phyloP scores from a whole-genome alignment of 2,329 filamentous ascomycete species.

The Hypoxylon sp. region DNA sequence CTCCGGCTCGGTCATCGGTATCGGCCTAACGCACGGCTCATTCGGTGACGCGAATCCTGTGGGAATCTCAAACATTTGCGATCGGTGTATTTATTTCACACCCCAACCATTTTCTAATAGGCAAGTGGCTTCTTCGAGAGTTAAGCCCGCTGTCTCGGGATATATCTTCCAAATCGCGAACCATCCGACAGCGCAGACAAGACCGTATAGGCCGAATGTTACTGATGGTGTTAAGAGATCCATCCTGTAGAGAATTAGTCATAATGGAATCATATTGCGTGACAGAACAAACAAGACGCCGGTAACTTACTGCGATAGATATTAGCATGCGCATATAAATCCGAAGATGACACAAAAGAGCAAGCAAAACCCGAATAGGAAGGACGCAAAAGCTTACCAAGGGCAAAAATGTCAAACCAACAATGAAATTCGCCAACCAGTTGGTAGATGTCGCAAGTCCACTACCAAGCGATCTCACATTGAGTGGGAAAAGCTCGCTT shows the following conservation, averaged over 20 bases:
- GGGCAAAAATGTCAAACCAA: conserved; percentile 87
- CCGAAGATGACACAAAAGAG: neutral
- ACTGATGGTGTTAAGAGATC: conserved; percentile 70
- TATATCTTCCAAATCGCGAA: conserved; percentile 76
- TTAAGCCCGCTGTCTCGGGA: conserved; percentile 84
- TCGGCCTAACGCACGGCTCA: neutral
- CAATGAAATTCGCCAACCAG: conserved; percentile 86
- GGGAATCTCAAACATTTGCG: conserved; percentile 15
- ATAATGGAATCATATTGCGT: neutral
- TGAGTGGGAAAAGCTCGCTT: conserved; percentile 85
- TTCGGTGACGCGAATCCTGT: too few relatives aligned
- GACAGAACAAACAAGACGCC: neutral
- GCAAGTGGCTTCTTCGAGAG: conserved; percentile 79
- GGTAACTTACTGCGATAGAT: conserved; percentile 22
- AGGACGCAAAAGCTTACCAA: conserved; percentile 55
- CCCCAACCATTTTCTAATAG: conserved; percentile 79
- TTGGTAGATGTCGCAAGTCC: conserved; percentile 81
- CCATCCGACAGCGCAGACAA: conserved; percentile 75
- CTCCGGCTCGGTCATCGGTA: neutral
- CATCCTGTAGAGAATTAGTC: conserved; percentile 34
- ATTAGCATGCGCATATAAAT: conserved; percentile 12
- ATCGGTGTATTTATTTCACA: conserved; percentile 59
- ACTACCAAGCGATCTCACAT: conserved; percentile 76
- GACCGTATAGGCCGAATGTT: conserved; percentile 84
- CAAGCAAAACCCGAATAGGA: conserved; percentile 68